Base-by-base conservation (phyloP, 768 basidiomycete genomes). In the Psilocybe cyanescens region DNA sequence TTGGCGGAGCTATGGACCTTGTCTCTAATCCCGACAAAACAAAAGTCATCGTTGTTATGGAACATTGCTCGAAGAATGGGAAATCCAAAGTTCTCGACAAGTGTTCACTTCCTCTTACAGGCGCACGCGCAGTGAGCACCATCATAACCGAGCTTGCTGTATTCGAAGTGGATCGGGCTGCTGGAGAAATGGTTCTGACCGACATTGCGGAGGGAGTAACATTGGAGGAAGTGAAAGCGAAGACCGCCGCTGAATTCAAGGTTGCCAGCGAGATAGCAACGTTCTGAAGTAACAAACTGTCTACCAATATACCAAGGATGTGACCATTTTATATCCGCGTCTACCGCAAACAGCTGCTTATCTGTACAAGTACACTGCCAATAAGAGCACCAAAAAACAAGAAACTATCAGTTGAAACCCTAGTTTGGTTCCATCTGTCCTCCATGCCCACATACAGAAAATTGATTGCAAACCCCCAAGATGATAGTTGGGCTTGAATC, bases 21-120 rank as follows among this genome's bases (percentile, higher is more conserved):
- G 94, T 95, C 59, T 97, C 95, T 60, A 97, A 97, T 77, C 96
- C 95, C 1, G 94, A 97, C 75, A 89, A 90, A 76, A 98, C 96
- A 45, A 96, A 91, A 75, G 90, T 95, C 62, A 92, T 97, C 58
- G 94, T 83, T 5, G 84, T 93, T 33, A 91, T 94, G 85, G 95
- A 97, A 69, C 95, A 97, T 76, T 86, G 86, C 70, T 90, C 93
- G 48, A 95, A 94, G 77, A 89, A 94, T 68, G 96, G 95, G 45
- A 88, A 86, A 66, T 90, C 91, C 37, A 98, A 98, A 81, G 90
- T 98, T 60, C 80, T 97, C 63, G 80, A 86, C 68, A 76, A 89
- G 69, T 97, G 96, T 68, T 77, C 80, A 2, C 85, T 98, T 49
- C 96, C 96, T 14, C 79, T 96, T 48, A 98, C 96, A 0, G 96